Conservation (phyloP, 2,329 filamentous ascomycete species). For the Aspergillus pseudotamarii region DNA sequence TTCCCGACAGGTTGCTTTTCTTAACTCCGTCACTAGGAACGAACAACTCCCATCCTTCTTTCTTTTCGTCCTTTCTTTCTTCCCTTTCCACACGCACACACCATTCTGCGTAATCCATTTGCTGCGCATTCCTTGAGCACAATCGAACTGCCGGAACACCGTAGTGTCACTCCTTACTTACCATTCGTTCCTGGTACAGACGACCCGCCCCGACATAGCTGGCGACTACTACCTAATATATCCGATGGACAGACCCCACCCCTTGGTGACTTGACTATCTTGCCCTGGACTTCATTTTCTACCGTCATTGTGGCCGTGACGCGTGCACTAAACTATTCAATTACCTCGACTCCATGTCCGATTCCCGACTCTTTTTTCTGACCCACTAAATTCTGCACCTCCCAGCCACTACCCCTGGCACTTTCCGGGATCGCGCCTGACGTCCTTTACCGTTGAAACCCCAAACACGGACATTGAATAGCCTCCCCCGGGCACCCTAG, state of each 20-base stretch:
- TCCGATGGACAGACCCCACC: constrained; percentile 20
- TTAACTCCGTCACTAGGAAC: constrained; percentile 12
- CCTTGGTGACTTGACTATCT: constrained; percentile 14
- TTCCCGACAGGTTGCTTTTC: constrained; percentile 16
- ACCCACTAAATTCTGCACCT: neutral
- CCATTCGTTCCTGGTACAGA: constrained; percentile 11
- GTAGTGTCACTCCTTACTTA: constrained; percentile 2
- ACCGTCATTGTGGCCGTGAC: neutral
- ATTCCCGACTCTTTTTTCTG: neutral
- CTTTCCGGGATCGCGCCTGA: neutral
- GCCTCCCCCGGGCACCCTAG: constrained; percentile 10
- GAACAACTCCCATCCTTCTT: constrained; percentile 10
- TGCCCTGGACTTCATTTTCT: constrained; percentile 5
- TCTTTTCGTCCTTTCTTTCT: constrained; percentile 5
- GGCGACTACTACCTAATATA: constrained; percentile 1
- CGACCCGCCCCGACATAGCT: constrained; percentile 2
- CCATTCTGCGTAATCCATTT: neutral
- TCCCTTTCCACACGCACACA: neutral
- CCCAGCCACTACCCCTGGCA: constrained; percentile 2
- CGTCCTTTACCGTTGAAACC: neutral
- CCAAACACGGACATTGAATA: constrained; percentile 3
- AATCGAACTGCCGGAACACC: neutral
- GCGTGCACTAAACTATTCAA: neutral
- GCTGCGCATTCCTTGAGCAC: neutral
- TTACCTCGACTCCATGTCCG: constrained; percentile 1